A percentile compares a stretch with the other conserved stretches of the same genome.
Evolutionary conservation across 2,329 filamentous ascomycete genomes (phyloP).

Genomic region (Fusarium sp.): DNA sequence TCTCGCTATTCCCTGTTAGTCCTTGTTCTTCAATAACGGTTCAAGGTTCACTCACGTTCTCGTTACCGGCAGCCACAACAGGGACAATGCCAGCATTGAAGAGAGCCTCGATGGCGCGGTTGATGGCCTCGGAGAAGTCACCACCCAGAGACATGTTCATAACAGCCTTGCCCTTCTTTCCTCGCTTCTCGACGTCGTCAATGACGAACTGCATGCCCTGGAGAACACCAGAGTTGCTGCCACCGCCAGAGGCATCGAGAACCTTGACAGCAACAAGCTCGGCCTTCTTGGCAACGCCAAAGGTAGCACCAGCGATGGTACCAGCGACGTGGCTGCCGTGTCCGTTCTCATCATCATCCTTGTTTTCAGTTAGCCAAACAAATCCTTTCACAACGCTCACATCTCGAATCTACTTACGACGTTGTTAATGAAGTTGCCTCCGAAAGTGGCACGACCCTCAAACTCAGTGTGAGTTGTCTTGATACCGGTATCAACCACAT

Average conservation of each 20-base stretch:
- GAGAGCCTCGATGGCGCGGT: conserved; percentile 65
- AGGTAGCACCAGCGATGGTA: conserved; percentile 70
- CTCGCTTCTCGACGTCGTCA: conserved; percentile 57
- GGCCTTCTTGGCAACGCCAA: conserved; percentile 65
- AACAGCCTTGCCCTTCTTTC: conserved; percentile 64
- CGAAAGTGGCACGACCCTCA: conserved; percentile 66
- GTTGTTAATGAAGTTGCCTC: conserved; percentile 64
- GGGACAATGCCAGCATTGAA: conserved; percentile 65
- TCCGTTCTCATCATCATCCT: conserved; percentile 69
- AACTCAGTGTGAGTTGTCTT: conserved; percentile 67
- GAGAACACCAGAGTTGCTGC: conserved; percentile 60
- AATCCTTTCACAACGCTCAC: background rate
- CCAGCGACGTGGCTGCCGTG: conserved; percentile 75
- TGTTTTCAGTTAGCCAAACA: conserved; percentile 8
- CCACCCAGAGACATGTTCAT: conserved; percentile 75
- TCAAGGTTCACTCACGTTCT: conserved; percentile 52
- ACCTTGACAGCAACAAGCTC: conserved; percentile 71
- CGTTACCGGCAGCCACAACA: conserved; percentile 72
- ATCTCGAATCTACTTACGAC: conserved; percentile 52
- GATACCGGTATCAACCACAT: conserved; percentile 76
- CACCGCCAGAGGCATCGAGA: conserved; percentile 58
- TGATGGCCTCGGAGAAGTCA: conserved; percentile 61
- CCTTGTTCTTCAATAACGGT: background rate
- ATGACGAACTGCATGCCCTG: conserved; percentile 69
- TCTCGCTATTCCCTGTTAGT: conserved; percentile 53